Evolutionary conservation across 768 basidiomycete species (phyloP).

Genomic region (Omphalotus guepiniiformis): DNA sequence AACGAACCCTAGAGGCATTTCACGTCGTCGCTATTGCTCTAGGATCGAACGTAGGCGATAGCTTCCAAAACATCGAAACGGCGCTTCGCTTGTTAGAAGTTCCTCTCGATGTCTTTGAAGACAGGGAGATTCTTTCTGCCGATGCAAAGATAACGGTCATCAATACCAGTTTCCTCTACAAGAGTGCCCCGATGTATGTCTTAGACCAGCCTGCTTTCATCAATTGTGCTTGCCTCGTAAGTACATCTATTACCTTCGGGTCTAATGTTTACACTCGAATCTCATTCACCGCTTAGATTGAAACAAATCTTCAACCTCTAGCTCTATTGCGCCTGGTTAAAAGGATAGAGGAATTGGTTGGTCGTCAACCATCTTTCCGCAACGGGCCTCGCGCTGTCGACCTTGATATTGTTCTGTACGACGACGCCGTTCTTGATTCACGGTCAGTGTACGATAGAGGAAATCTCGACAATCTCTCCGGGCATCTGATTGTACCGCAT

Average conservation of each 20-base stretch:
- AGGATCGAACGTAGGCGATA: constrained; percentile 89
- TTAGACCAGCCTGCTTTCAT: constrained; percentile 84
- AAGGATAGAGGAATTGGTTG: constrained; percentile 66
- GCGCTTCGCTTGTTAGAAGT: constrained; percentile 71
- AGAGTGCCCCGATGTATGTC: constrained; percentile 95
- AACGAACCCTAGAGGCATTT: not conserved
- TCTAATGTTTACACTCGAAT: not conserved
- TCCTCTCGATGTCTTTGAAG: constrained; percentile 27
- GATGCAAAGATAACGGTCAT: constrained; percentile 38
- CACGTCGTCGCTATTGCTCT: constrained; percentile 64
- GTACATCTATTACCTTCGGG: constrained; percentile 21
- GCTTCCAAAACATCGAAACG: constrained; percentile 74
- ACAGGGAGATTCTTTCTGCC: constrained; percentile 6
- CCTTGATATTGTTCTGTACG: constrained; percentile 82
- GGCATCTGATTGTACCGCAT: constrained; percentile 84
- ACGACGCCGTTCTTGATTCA: constrained; percentile 54
- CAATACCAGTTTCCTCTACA: constrained; percentile 88
- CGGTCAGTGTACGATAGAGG: constrained; percentile 34
- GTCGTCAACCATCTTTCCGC: constrained; percentile 71
- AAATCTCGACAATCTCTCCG: constrained; percentile 48
- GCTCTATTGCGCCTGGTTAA: constrained; percentile 65
- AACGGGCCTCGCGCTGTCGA: constrained; percentile 91
- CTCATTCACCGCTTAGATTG: constrained; percentile 49
- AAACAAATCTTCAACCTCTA: constrained; percentile 62
- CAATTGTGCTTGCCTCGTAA: constrained; percentile 87